phyloP scores from a whole-genome alignment of 345 rosid species.

The Camelina laxa region DNA sequence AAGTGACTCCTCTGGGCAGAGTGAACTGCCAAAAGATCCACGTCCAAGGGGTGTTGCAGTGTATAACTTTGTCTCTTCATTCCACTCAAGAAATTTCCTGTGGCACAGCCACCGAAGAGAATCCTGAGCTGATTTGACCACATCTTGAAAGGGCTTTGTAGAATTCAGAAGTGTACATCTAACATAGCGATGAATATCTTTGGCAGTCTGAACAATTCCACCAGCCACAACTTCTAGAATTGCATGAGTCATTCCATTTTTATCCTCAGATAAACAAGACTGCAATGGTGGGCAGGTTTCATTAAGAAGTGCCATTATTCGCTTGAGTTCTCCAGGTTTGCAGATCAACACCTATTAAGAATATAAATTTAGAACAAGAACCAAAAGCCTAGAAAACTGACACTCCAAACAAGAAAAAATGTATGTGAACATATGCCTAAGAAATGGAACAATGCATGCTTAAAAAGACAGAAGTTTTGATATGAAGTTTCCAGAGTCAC shows the following conservation, averaged over 20 bases:
- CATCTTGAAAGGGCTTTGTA: constrained; percentile 89
- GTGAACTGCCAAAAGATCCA: constrained; percentile 98
- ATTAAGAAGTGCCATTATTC: constrained; percentile 77
- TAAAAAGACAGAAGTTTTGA: not conserved
- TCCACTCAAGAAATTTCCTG: constrained; percentile 90
- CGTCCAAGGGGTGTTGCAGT: constrained; percentile 90
- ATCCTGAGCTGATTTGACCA: constrained; percentile 97
- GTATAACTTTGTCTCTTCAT: constrained; percentile 88
- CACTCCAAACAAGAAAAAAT: constrained; percentile 21
- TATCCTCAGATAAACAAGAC: constrained; percentile 97
- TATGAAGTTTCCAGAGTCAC: not conserved
- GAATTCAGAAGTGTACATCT: constrained; percentile 97
- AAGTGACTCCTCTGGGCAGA: constrained; percentile 97
- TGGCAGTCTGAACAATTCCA: constrained; percentile 93
- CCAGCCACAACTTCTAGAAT: constrained; percentile 98
- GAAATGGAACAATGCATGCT: not conserved
- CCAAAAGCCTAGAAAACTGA: constrained; percentile 28
- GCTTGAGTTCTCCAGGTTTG: constrained; percentile 83
- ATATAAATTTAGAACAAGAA: constrained; percentile 26
- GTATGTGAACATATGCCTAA: constrained; percentile 5
- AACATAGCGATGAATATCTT: constrained; percentile 92
- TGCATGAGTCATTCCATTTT: constrained; percentile 99
- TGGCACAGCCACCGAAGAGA: constrained; percentile 98
- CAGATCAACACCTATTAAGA: constrained; percentile 75
- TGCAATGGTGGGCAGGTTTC: constrained; percentile 86